Percentiles rank a stretch among this genome's conserved stretches.
phyloP scores from a whole-genome alignment of 2,329 filamentous ascomycete species.

The Monosporascus sp. region DNA sequence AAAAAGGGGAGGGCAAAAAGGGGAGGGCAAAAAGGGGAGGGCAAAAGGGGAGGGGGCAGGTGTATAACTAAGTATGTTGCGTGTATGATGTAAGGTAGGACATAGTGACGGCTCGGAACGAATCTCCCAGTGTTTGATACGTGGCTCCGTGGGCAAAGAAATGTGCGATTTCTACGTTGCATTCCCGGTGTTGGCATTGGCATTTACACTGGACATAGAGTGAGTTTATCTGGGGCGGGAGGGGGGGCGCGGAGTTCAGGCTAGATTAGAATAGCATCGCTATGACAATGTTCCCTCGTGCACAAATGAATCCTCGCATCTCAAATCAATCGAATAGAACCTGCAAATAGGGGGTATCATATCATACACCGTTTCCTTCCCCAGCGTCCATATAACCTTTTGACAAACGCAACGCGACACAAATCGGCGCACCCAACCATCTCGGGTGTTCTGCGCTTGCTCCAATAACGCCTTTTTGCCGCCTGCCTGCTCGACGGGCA shows the following conservation, averaged over 20 bases:
- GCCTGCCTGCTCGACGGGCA: not conserved
- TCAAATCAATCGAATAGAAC: not conserved
- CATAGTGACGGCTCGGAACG: too few relatives aligned
- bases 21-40: too few relatives aligned
- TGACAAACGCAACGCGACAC: too few relatives aligned
- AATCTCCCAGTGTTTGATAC: too few relatives aligned
- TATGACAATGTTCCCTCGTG: not conserved
- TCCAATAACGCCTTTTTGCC: not conserved
- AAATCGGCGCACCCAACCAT: too few relatives aligned
- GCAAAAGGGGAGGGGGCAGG: not conserved
- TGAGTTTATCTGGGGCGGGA: too few relatives aligned
- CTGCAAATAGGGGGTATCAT: slow-evolving; percentile 8
- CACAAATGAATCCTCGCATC: not conserved
- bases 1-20: slow-evolving; percentile 3
- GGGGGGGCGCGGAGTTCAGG: not conserved
- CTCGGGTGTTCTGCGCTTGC: too few relatives aligned
- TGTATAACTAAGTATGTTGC: not conserved
- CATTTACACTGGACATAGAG: not conserved
- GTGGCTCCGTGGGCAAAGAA: too few relatives aligned
- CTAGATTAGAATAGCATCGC: not conserved
- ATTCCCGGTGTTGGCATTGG: not conserved
- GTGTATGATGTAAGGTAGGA: too few relatives aligned
- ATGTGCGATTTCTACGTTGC: not conserved
- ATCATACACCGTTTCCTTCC: not conserved
- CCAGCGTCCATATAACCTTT: not conserved